Percentiles rank a stretch among this genome's conserved stretches.
Conservation (phyloP, 169 alveolate genomes). For the Eimeria tenella region DNA sequence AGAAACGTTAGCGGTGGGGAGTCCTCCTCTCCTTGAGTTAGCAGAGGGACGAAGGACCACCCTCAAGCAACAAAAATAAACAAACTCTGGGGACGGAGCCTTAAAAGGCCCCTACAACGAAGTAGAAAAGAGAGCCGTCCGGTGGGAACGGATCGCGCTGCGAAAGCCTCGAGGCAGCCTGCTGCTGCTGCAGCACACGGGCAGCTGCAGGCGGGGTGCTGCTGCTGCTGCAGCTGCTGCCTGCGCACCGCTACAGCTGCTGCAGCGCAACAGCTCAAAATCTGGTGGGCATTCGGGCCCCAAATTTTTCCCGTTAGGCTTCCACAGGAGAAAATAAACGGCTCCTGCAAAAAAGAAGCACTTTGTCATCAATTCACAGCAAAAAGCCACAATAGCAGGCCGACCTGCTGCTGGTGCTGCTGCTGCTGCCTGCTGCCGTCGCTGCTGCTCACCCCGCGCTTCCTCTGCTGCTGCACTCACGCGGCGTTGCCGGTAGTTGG, state of each 20-base stretch:
- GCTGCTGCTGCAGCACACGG: slow-evolving; percentile 63
- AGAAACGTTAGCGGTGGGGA: slow-evolving; percentile 16
- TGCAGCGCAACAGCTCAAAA: slow-evolving; percentile 29
- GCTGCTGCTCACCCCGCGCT: slow-evolving; percentile 68
- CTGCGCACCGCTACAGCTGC: slow-evolving; percentile 75
- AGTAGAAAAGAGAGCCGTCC: background rate
- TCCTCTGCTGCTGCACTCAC: slow-evolving; percentile 58
- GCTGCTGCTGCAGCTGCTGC: slow-evolving; percentile 62
- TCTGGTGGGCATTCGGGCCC: slow-evolving; percentile 31
- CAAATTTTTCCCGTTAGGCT: background rate
- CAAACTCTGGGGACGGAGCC: background rate
- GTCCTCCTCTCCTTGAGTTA: background rate
- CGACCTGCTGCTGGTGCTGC: slow-evolving; percentile 70
- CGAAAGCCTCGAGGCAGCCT: slow-evolving; percentile 71
- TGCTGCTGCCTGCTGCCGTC: slow-evolving; percentile 71
- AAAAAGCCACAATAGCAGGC: slow-evolving; percentile 65
- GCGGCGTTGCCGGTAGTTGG: background rate
- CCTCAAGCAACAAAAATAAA: background rate
- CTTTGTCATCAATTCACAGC: slow-evolving; percentile 5
- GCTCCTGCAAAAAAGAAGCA: slow-evolving; percentile 43
- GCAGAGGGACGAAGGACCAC: background rate
- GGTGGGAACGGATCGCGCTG: slow-evolving; percentile 39
- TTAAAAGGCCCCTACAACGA: background rate
- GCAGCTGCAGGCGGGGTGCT: slow-evolving; percentile 52
- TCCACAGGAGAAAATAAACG: slow-evolving; percentile 10